These are phyloP conservation scores for Talaromyces borbonicus DNA, from an alignment of 495 filamentous ascomycete genomes.

Conservation along the genomic window DNA sequence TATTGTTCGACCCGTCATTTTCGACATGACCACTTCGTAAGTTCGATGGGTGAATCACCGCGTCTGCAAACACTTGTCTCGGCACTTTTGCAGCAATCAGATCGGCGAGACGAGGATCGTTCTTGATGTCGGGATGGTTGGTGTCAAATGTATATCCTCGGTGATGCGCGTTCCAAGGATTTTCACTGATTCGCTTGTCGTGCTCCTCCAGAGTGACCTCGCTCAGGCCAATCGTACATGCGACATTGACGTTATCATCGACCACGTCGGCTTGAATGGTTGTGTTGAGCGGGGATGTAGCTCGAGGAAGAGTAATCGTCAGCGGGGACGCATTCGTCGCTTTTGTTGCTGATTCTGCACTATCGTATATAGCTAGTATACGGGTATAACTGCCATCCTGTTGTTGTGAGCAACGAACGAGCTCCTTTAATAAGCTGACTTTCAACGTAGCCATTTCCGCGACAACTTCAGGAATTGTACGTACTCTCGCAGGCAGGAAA, in stretches of 20 bases:
- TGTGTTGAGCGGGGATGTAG: not conserved
- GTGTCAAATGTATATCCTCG: not conserved
- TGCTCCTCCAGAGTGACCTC: not conserved
- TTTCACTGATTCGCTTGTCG: not conserved
- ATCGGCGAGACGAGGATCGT: not conserved
- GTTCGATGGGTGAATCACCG: not conserved
- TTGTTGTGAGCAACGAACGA: too few relatives aligned
- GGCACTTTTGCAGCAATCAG: not conserved
- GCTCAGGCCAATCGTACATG: not conserved
- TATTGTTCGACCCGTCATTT: not conserved
- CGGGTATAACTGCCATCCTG: slow-evolving; percentile 1
- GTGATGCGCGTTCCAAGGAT: not conserved
- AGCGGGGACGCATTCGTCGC: slow-evolving; percentile 28
- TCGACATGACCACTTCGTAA: not conserved
- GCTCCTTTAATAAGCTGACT: too few relatives aligned
- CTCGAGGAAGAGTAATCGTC: slow-evolving; percentile 10
- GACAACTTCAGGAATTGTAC: slow-evolving; percentile 8
- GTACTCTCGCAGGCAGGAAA: slow-evolving; percentile 63
- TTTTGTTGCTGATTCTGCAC: slow-evolving; percentile 19
- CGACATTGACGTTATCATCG: not conserved
- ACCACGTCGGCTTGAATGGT: not conserved
- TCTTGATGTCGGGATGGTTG: not conserved
- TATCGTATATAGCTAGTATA: slow-evolving; percentile 29
- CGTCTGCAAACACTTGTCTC: slow-evolving; percentile 4
- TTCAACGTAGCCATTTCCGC: too few relatives aligned